Evolutionary conservation across 164 flowering plant species (phyloP).

Genomic region (grape (Vitis vinifera)): ASM3070453v1 NC_081810.1:3718001-3718500

Average conservation of each 20-base stretch:
- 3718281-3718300: neutral
- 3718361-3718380: conserved; percentile 92
- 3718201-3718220: no score
- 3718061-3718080: neutral
- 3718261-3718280: neutral
- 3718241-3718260: neutral
- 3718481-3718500: conserved; percentile 52
- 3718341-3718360: conserved; percentile 79
- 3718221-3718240: no score
- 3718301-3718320: neutral
- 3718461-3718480: conserved; percentile 72
- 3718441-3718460: conserved; percentile 97
- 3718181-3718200: no score
- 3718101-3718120: no score
- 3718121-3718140: no score
- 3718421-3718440: conserved; percentile 89
- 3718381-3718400: conserved; percentile 98
- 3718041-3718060: neutral
- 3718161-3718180: no score
- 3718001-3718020: conserved; percentile 59
- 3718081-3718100: neutral
- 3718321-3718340: conserved; percentile 5
- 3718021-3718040: conserved; percentile 3
- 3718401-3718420: conserved; percentile 89
- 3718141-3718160: no score